These are phyloP conservation scores for Coemansia sp. DNA, from an alignment of 192 early-diverging fungal genomes.

Conservation along the genomic window DNA sequence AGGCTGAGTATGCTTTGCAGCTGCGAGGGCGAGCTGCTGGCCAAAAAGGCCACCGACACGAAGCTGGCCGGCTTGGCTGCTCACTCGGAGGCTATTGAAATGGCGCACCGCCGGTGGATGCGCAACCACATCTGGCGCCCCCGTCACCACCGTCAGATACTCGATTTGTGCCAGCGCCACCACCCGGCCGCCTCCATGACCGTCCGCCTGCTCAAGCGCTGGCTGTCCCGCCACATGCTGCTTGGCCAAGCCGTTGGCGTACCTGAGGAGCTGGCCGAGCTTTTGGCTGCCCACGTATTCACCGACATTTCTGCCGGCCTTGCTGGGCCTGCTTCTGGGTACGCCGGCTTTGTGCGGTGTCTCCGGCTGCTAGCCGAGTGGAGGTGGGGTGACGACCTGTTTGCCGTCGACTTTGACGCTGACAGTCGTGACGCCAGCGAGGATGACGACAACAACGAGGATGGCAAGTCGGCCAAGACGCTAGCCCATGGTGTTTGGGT, in stretches of 20 bases:
- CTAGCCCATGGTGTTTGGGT: slow-evolving; percentile 19
- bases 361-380: slow-evolving; percentile 69
- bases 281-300: slow-evolving; percentile 71
- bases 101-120: slow-evolving; percentile 27
- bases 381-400: slow-evolving; percentile 72
- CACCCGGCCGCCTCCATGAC: slow-evolving; percentile 73
- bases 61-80: slow-evolving; percentile 37
- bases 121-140: slow-evolving; percentile 29
- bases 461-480: background rate
- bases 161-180: slow-evolving; percentile 68
- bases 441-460: slow-evolving; percentile 20
- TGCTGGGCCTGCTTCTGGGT: slow-evolving; percentile 60
- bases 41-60: slow-evolving; percentile 46
- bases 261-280: slow-evolving; percentile 74
- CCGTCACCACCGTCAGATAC: slow-evolving; percentile 54
- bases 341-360: slow-evolving; percentile 73
- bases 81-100: slow-evolving; percentile 52
- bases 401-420: slow-evolving; percentile 77
- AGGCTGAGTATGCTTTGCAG: slow-evolving; percentile 74
- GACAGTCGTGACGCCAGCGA: slow-evolving; percentile 47
- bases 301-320: slow-evolving; percentile 54
- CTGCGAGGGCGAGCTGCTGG: slow-evolving; percentile 64
- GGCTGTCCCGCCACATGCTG: slow-evolving; percentile 81
- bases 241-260: slow-evolving; percentile 57
- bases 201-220: slow-evolving; percentile 86